Evolutionary conservation across 768 basidiomycete genomes (phyloP).

Genomic region (Tulasnella sp.): DNA sequence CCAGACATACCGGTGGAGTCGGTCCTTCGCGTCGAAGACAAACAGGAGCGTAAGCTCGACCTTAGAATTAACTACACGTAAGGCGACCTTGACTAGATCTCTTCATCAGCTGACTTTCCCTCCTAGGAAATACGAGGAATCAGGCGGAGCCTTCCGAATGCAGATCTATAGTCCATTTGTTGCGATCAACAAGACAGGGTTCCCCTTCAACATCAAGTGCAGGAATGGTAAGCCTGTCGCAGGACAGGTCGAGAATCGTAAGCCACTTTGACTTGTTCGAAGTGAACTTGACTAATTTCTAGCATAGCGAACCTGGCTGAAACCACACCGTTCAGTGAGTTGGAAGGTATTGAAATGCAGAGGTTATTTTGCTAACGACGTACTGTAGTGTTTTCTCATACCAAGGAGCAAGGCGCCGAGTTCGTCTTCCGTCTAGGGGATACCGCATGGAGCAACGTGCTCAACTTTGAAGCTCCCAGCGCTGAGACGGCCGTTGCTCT

Average conservation of each 20-base stretch:
- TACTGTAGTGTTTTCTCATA: slow-evolving; percentile 75
- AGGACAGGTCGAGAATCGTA: slow-evolving; percentile 70
- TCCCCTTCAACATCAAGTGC: slow-evolving; percentile 72
- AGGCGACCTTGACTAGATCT: slow-evolving; percentile 36
- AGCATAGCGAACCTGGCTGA: slow-evolving; percentile 47
- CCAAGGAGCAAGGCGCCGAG: slow-evolving; percentile 73
- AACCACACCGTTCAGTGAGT: slow-evolving; percentile 78
- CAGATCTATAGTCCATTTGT: slow-evolving; percentile 91
- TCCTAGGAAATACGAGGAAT: slow-evolving; percentile 68
- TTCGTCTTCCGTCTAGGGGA: slow-evolving; percentile 76
- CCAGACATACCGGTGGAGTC: slow-evolving; percentile 84
- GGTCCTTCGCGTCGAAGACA: slow-evolving; percentile 67
- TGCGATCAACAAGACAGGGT: slow-evolving; percentile 85
- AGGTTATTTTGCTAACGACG: neutral
- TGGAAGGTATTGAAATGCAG: neutral
- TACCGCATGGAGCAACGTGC: slow-evolving; percentile 88
- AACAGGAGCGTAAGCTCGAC: slow-evolving; percentile 68
- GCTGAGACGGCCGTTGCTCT: slow-evolving; percentile 84
- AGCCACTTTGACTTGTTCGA: slow-evolving; percentile 28
- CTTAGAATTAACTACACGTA: slow-evolving; percentile 88
- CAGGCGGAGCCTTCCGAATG: slow-evolving; percentile 93
- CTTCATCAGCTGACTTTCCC: no score
- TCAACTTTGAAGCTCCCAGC: slow-evolving; percentile 86
- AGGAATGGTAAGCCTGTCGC: slow-evolving; percentile 73
- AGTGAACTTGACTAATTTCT: slow-evolving; percentile 30